Evolutionary conservation across 2,329 filamentous ascomycete species (phyloP).

Genomic region (Pseudocercospora eumusae): DNA sequence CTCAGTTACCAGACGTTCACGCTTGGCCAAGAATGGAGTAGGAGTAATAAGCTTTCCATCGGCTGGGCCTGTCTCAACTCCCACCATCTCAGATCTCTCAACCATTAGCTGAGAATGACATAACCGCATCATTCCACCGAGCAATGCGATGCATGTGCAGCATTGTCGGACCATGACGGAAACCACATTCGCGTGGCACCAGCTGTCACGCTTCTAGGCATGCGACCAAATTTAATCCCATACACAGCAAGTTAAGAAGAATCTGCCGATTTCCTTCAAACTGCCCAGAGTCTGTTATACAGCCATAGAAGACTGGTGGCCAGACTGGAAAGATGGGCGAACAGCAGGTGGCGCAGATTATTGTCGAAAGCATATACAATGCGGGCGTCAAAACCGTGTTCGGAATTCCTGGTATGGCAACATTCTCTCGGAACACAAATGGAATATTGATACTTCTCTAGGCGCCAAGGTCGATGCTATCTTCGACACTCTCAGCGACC

Average conservation of each 20-base stretch:
- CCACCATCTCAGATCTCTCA: background rate
- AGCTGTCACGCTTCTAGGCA: background rate
- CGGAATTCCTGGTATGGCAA: slow-evolving; percentile 43
- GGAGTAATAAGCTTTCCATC: background rate
- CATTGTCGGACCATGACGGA: slow-evolving; percentile 10
- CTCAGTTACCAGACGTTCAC: background rate
- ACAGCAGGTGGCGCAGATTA: slow-evolving; percentile 38
- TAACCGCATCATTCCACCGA: slow-evolving; percentile 11
- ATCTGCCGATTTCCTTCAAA: background rate
- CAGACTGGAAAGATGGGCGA: slow-evolving; percentile 24
- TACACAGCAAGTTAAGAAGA: slow-evolving; percentile 3
- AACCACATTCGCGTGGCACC: background rate
- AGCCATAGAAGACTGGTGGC: background rate
- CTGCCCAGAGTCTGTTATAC: background rate
- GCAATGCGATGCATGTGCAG: background rate
- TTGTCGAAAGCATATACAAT: slow-evolving; percentile 41
- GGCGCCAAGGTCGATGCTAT: slow-evolving; percentile 49
- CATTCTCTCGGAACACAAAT: background rate
- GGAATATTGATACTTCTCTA: slow-evolving; percentile 32
- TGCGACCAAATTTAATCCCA: background rate
- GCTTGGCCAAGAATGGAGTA: background rate
- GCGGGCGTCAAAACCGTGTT: slow-evolving; percentile 52
- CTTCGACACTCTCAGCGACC: slow-evolving; percentile 51
- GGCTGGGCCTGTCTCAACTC: background rate
- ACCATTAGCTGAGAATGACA: slow-evolving; percentile 23